Evolutionary conservation across 305 asterid genomes (phyloP).

Genomic region (Salvia sclarea): DNA sequence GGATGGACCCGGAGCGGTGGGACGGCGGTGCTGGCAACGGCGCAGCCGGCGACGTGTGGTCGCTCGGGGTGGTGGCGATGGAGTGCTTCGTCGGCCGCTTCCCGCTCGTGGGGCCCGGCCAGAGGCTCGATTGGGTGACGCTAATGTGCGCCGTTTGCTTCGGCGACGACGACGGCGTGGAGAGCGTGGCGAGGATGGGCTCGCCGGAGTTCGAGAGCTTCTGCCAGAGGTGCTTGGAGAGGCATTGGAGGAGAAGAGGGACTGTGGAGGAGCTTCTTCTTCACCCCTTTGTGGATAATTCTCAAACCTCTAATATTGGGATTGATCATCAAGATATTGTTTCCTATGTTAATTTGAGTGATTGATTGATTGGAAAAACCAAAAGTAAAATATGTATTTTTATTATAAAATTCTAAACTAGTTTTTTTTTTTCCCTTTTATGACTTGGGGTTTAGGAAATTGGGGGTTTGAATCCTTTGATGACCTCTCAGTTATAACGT

Average conservation of each 20-base stretch:
- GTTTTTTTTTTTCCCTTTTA: too few species aligned
- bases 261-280: constrained; percentile 42
- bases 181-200: constrained; percentile 33
- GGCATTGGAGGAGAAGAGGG: constrained; percentile 53
- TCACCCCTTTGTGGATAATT: constrained; percentile 37
- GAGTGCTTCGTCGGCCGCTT: constrained; percentile 50
- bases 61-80: constrained; percentile 51
- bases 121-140: constrained; percentile 52
- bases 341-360: not conserved
- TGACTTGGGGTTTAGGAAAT: too few species aligned
- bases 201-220: constrained; percentile 45
- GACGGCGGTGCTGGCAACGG: constrained; percentile 32
- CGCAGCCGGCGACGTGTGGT: constrained; percentile 53
- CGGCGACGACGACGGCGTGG: constrained; percentile 40
- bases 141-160: constrained; percentile 44
- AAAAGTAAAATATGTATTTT: not conserved
- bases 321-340: not conserved
- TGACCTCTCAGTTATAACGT: too few species aligned
- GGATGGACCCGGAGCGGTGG: constrained; percentile 50
- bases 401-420: too few species aligned
- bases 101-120: constrained; percentile 40
- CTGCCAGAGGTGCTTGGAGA: constrained; percentile 48
- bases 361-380: not conserved
- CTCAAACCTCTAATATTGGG: not conserved
- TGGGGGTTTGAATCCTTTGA: too few species aligned